phyloP scores from a whole-genome alignment of 2,329 filamentous ascomycete species.

The Apiospora pterosperma region DNA sequence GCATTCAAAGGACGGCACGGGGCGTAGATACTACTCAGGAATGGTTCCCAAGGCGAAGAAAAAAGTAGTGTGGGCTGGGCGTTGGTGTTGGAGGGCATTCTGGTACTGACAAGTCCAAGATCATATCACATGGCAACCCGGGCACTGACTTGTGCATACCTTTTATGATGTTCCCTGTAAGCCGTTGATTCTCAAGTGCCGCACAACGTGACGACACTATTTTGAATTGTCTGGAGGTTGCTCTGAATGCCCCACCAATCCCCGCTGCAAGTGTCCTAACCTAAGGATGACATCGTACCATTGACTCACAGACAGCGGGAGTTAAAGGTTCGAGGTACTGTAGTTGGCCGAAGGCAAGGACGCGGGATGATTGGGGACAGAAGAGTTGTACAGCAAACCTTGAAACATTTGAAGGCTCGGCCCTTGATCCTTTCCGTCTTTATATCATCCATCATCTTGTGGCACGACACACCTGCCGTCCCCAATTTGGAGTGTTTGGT shows the following conservation, averaged over 20 bases:
- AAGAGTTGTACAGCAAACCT: not conserved
- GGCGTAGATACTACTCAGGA: conserved; percentile 1
- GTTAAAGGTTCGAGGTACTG: not conserved
- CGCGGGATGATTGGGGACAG: not conserved
- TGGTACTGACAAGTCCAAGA: not conserved
- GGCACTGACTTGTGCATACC: too few relatives aligned
- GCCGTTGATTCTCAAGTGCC: not conserved
- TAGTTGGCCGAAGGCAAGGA: not conserved
- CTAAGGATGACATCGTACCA: not conserved
- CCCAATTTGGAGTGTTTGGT: not conserved
- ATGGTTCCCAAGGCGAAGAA: not conserved
- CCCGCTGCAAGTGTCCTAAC: not conserved
- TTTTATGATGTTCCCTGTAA: not conserved
- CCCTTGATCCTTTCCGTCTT: too few relatives aligned
- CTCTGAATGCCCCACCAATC: not conserved
- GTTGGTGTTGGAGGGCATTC: not conserved
- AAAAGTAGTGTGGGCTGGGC: not conserved
- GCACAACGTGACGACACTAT: not conserved
- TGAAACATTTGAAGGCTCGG: not conserved
- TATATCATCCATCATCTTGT: too few relatives aligned
- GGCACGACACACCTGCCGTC: not conserved
- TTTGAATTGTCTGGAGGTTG: too few relatives aligned
- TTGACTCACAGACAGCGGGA: not conserved
- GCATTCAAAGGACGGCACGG: not conserved
- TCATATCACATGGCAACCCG: too few relatives aligned